Evolutionary conservation across 1,284 basidiomycete genomes (phyloP).

Genomic region (Cutaneotrichosporon cavernicola): DNA sequence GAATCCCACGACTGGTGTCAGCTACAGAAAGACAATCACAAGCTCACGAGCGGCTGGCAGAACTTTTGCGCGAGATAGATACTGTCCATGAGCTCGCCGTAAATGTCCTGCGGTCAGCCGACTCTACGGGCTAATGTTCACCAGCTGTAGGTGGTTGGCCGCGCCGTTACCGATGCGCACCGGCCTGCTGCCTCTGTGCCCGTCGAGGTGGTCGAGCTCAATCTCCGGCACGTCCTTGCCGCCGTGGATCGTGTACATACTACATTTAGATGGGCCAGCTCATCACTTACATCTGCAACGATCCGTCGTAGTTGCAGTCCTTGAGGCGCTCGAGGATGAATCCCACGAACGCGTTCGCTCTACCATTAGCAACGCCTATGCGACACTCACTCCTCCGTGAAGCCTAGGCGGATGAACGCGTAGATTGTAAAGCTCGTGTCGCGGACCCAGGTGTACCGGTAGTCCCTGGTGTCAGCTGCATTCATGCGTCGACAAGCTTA

Average conservation of each 20-base stretch:
- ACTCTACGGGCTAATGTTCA: slow-evolving; percentile 47
- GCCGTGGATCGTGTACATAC: slow-evolving; percentile 55
- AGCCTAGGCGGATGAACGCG: slow-evolving; percentile 83
- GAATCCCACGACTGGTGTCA: slow-evolving; percentile 62
- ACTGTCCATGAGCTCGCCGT: slow-evolving; percentile 86
- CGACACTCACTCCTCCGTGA: slow-evolving; percentile 73
- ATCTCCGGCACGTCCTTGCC: slow-evolving; percentile 80
- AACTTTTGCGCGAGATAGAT: slow-evolving; percentile 87
- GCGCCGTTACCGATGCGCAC: slow-evolving; percentile 81
- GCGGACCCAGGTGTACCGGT: slow-evolving; percentile 63
- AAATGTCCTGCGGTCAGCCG: slow-evolving; percentile 70
- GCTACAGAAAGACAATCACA: neutral
- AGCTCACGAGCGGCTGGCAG: slow-evolving; percentile 58
- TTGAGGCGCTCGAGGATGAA: slow-evolving; percentile 80
- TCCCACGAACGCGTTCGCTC: slow-evolving; percentile 66
- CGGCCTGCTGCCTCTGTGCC: slow-evolving; percentile 69
- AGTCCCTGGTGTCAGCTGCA: slow-evolving; percentile 35
- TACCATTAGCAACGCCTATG: slow-evolving; percentile 10
- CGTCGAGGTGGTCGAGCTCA: slow-evolving; percentile 76
- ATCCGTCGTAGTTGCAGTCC: slow-evolving; percentile 79
- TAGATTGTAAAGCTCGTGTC: slow-evolving; percentile 90
- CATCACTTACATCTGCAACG: slow-evolving; percentile 71
- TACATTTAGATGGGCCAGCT: slow-evolving; percentile 9
- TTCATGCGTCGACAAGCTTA: slow-evolving; percentile 12
- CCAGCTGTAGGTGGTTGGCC: slow-evolving; percentile 82